Evolutionary conservation across 768 basidiomycete species (phyloP), one percentile per base, ranked within the genome.

Genomic region (Lentinula raphanica): DNA sequence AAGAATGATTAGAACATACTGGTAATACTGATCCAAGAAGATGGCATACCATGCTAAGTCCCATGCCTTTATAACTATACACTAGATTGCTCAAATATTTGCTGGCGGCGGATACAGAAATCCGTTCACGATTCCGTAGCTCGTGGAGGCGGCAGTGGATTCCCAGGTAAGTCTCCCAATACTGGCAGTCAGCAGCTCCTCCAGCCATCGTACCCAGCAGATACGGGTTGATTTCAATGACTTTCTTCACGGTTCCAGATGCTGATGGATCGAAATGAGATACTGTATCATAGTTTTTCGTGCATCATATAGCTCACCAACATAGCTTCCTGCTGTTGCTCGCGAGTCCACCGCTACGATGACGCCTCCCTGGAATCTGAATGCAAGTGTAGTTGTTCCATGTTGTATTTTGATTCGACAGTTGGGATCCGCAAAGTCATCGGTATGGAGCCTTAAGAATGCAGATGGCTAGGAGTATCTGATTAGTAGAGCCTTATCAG

Each of bases 161-260:
- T 50, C 97, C 97, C 64, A 99, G 88, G 71, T 98, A 99, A 19
- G 97, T 99, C 71, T 99, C 97, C 97, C 96, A 98, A 76, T 84
- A 94, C 68, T 96, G 93, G 67, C 94, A 94, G 70, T 95, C 92
- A 56, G 94, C 93, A 92, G 97, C 97, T 72, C 96, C 96, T 73
- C 97, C 97, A 61, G 97, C 97, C 96, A 99, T 98, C 1, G 97
- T 99, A 60, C 97, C 97, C n/a, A 99, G 82, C 50, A 99, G 75
- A 76, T 94, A 98, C 40, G 93, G 93, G 76, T 98, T 98, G 74
- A 99, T 99, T 77, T 99, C 97, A 65, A 99, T 98, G 62, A 99
- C 95, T 79, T 98, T 99, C 81, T 96, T 98, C 61, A 99, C 93
- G 15, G 96, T 98, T 55, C 96, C 95, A 19, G 88, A 93, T 0